These are phyloP conservation scores for Kurtzmaniella quercitrusa DNA, from an alignment of 1,139 yeast genomes.

Conservation along the genomic window DNA sequence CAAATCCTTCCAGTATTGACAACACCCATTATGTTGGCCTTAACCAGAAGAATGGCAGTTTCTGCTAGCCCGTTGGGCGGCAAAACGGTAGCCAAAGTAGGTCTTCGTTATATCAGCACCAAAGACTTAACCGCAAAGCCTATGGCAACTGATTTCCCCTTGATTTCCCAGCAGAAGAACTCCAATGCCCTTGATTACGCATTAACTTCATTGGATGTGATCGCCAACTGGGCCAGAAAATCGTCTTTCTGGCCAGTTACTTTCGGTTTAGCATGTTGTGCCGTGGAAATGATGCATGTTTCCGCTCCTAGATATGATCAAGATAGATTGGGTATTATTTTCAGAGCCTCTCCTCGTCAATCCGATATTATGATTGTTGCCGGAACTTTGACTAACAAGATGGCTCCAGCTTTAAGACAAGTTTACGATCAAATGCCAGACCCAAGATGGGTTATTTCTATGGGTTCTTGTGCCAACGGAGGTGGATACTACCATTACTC, in stretches of 20 bases:
- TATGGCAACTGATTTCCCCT: slow-evolving; percentile 43
- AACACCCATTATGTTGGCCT: slow-evolving; percentile 5
- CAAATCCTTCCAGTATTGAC: neutral
- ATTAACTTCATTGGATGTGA: slow-evolving; percentile 75
- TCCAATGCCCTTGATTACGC: slow-evolving; percentile 70
- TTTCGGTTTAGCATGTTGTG: slow-evolving; percentile 89
- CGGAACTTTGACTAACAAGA: slow-evolving; percentile 86
- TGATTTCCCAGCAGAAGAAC: slow-evolving; percentile 43
- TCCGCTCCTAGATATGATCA: slow-evolving; percentile 92
- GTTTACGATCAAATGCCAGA: slow-evolving; percentile 95
- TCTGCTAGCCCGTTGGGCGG: slow-evolving; percentile 4
- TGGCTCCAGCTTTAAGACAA: slow-evolving; percentile 93
- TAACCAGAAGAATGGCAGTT: slow-evolving; percentile 5
- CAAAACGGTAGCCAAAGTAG: slow-evolving; percentile 2
- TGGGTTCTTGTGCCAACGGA: slow-evolving; percentile 95
- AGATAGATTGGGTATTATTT: slow-evolving; percentile 89
- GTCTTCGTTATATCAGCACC: slow-evolving; percentile 30
- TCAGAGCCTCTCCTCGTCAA: slow-evolving; percentile 93
- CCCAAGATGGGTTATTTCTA: slow-evolving; percentile 85
- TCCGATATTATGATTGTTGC: slow-evolving; percentile 93
- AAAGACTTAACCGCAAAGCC: slow-evolving; percentile 43
- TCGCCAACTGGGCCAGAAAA: slow-evolving; percentile 90
- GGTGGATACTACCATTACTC: slow-evolving; percentile 93
- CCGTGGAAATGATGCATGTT: slow-evolving; percentile 95
- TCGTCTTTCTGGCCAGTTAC: slow-evolving; percentile 95